phyloP scores from a whole-genome alignment of 371 early-diverging fungal genomes.

The Rhizopus stolonifer region DNA sequence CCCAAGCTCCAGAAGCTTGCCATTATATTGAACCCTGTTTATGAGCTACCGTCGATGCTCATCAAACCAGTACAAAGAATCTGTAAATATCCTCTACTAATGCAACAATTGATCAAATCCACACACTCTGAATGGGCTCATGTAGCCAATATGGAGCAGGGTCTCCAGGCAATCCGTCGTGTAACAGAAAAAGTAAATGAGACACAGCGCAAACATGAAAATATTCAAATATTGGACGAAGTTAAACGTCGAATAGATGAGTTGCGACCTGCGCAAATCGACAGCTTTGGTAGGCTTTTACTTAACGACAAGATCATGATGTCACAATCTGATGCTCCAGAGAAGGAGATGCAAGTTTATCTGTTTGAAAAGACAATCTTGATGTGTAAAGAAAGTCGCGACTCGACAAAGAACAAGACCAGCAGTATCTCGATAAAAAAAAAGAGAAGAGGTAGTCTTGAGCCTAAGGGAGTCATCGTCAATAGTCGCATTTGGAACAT shows the following conservation, averaged over 20 bases:
- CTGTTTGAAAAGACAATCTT: slow-evolving; percentile 88
- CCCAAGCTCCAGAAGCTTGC: slow-evolving; percentile 55
- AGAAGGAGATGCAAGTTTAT: slow-evolving; percentile 78
- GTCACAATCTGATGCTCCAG: slow-evolving; percentile 64
- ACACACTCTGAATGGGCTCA: slow-evolving; percentile 69
- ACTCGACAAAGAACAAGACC: slow-evolving; percentile 41
- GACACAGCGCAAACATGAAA: slow-evolving; percentile 85
- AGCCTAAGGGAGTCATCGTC: slow-evolving; percentile 80
- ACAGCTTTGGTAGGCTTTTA: slow-evolving; percentile 78
- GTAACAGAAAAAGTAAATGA: slow-evolving; percentile 92
- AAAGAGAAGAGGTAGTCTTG: slow-evolving; percentile 52
- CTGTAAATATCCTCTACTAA: slow-evolving; percentile 92
- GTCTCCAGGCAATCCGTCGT: slow-evolving; percentile 79
- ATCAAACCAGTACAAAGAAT: slow-evolving; percentile 98
- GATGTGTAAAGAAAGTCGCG: slow-evolving; percentile 77
- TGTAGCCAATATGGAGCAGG: slow-evolving; percentile 73
- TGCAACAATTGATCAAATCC: slow-evolving; percentile 82
- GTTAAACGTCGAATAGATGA: slow-evolving; percentile 71
- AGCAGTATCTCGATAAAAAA: slow-evolving; percentile 38
- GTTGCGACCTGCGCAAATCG: slow-evolving; percentile 30
- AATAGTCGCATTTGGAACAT: slow-evolving; percentile 22
- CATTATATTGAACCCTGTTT: slow-evolving; percentile 78
- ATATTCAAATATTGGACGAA: slow-evolving; percentile 70
- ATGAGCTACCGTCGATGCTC: slow-evolving; percentile 85
- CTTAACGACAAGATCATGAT: slow-evolving; percentile 83